phyloP scores from a whole-genome alignment of 805 yeast genomes.

The Sugiyamaella marilandica region DNA sequence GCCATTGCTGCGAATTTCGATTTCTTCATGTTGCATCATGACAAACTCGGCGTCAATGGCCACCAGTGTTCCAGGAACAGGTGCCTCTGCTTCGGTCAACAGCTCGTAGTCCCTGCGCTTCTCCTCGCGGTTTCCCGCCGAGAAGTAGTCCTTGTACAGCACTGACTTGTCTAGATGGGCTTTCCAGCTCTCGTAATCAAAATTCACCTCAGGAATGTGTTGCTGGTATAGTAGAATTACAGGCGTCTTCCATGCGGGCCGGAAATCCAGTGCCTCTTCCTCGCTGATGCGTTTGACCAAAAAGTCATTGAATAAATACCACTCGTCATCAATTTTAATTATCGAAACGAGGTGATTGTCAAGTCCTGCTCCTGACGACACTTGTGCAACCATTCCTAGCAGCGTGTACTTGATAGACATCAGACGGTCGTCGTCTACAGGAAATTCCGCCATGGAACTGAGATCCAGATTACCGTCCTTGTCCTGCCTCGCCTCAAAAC shows the following conservation, averaged over 20 bases:
- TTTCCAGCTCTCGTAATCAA: constrained; percentile 47
- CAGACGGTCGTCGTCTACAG: constrained; percentile 7
- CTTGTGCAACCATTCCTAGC: constrained; percentile 34
- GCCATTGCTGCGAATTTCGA: constrained; percentile 74
- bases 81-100: constrained; percentile 66
- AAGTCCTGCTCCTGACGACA: constrained; percentile 23
- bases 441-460: not conserved
- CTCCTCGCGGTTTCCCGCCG: constrained; percentile 57
- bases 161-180: constrained; percentile 54
- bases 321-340: constrained; percentile 34
- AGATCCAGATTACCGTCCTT: not conserved
- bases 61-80: constrained; percentile 66
- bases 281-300: constrained; percentile 71
- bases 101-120: constrained; percentile 60
- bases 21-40: constrained; percentile 66
- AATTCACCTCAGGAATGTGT: constrained; percentile 25
- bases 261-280: constrained; percentile 69
- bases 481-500: constrained; percentile 9
- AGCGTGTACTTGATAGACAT: constrained; percentile 25
- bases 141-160: constrained; percentile 69
- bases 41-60: constrained; percentile 99
- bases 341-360: constrained; percentile 36
- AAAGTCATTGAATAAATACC: constrained; percentile 91
- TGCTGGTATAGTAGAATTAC: constrained; percentile 62
- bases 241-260: constrained; percentile 80